Evolutionary conservation across 2,329 filamentous ascomycete genomes (phyloP).

Genomic region (Claviceps citrina): DNA sequence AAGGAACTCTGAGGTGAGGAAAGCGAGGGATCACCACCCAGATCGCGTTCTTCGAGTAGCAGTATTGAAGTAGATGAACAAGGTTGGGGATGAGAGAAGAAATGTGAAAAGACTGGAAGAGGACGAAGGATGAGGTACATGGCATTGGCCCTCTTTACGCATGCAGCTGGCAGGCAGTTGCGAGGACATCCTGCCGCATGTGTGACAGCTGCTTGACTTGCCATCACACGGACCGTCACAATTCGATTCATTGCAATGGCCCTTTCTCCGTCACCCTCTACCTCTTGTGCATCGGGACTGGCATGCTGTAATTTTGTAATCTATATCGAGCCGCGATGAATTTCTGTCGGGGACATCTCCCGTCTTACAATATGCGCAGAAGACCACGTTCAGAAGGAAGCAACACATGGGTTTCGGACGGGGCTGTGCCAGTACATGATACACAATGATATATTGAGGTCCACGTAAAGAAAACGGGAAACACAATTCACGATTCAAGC

Average conservation of each 20-base stretch:
- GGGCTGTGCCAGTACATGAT: background rate
- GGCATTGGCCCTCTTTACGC: no score
- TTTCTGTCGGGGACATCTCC: no score
- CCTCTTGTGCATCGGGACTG: background rate
- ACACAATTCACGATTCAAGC: background rate
- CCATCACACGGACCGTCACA: background rate
- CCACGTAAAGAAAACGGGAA: background rate
- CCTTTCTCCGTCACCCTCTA: background rate
- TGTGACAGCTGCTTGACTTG: constrained; percentile 2
- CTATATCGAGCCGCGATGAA: no score
- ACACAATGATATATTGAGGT: background rate
- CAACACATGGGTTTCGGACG: no score
- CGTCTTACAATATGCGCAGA: no score
- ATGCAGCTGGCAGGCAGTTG: constrained; percentile 5
- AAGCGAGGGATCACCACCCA: background rate
- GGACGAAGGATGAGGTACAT: background rate
- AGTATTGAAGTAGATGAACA: background rate
- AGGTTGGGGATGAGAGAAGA: constrained; percentile 1
- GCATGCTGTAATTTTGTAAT: no score
- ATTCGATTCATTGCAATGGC: no score
- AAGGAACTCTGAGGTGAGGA: background rate
- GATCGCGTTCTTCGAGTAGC: background rate
- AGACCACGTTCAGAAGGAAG: no score
- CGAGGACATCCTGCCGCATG: constrained; percentile 3
- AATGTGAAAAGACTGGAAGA: constrained; percentile 4